These are phyloP conservation scores for Macrolepiota dolichaula DNA, from an alignment of 768 basidiomycete species.

Conservation along the genomic window DNA sequence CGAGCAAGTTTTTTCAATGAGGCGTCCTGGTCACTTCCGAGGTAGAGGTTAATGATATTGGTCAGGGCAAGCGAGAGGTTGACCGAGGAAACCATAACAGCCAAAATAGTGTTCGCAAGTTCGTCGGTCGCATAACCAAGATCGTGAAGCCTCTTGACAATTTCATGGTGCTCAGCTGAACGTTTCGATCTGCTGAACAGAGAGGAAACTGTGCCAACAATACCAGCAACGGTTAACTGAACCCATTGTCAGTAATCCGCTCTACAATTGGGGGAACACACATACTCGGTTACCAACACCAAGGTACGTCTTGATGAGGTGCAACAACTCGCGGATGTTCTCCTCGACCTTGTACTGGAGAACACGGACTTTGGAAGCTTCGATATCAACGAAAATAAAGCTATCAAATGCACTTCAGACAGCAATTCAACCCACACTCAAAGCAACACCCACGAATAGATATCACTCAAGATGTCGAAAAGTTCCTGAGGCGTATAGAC, in stretches of 20 bases:
- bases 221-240: constrained; percentile 31
- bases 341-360: constrained; percentile 47
- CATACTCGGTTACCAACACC: constrained; percentile 41
- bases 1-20: constrained; percentile 34
- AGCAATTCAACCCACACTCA: neutral
- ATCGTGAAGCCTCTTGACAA: constrained; percentile 55
- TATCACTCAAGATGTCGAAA: constrained; percentile 49
- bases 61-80: constrained; percentile 70
- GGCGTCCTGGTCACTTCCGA: constrained; percentile 45
- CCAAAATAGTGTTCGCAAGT: constrained; percentile 66
- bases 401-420: constrained; percentile 30
- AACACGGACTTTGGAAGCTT: constrained; percentile 54
- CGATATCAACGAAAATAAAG: constrained; percentile 74
- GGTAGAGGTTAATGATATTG: constrained; percentile 62
- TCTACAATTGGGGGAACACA: neutral
- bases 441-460: neutral
- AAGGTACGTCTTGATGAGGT: constrained; percentile 53
- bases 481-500: constrained; percentile 60
- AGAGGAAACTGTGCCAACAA: constrained; percentile 43
- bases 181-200: constrained; percentile 42
- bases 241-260: neutral
- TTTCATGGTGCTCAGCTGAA: constrained; percentile 43
- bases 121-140: constrained; percentile 56
- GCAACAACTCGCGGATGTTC: constrained; percentile 51
- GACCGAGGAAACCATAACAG: constrained; percentile 64